These are phyloP conservation scores for Suillus fuscotomentosus DNA, from an alignment of 768 basidiomycete species.

Conservation along the genomic window DNA sequence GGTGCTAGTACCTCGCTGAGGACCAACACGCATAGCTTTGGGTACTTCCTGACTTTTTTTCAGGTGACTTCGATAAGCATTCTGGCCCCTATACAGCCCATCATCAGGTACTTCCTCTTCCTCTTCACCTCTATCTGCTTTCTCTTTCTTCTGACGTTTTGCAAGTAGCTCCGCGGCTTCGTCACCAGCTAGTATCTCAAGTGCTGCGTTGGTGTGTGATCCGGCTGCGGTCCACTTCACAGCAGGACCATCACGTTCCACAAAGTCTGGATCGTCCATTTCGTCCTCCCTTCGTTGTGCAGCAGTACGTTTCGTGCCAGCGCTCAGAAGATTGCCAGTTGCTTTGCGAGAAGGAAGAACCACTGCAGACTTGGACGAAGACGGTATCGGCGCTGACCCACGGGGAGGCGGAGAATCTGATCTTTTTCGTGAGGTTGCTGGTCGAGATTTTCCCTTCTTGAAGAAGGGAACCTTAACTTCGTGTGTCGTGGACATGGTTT, in stretches of 20 bases:
- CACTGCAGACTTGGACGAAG: conserved; percentile 63
- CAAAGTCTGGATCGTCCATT: conserved; percentile 56
- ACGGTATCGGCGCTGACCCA: conserved; percentile 1
- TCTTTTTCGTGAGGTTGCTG: conserved; percentile 72
- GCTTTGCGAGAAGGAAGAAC: conserved; percentile 73
- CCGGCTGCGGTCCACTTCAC: conserved; percentile 77
- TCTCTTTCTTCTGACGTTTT: conserved; percentile 62
- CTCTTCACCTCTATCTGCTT: conserved; percentile 46
- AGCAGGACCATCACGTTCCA: conserved; percentile 52
- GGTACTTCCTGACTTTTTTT: conserved; percentile 82
- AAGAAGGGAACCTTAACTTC: conserved; percentile 77
- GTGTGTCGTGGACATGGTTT: conserved; percentile 31
- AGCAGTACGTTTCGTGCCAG: conserved; percentile 65
- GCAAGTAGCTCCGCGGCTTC: conserved; percentile 76
- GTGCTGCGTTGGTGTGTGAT: conserved; percentile 69
- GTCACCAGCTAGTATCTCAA: conserved; percentile 81
- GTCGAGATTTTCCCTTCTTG: conserved; percentile 81
- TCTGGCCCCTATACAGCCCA: conserved; percentile 84
- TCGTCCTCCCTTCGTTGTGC: conserved; percentile 48
- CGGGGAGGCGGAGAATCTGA: conserved; percentile 57
- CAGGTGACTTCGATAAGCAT: conserved; percentile 76
- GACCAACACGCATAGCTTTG: conserved; percentile 85
- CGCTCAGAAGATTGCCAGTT: conserved; percentile 69
- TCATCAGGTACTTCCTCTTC: conserved; percentile 69
- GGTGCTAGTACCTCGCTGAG: conserved; percentile 71